Percentiles rank a stretch among this genome's conserved stretches.
Evolutionary conservation across 225 moss, liverwort and hornwort species (phyloP).

Genomic region (Marchantia paleacea): DNA sequence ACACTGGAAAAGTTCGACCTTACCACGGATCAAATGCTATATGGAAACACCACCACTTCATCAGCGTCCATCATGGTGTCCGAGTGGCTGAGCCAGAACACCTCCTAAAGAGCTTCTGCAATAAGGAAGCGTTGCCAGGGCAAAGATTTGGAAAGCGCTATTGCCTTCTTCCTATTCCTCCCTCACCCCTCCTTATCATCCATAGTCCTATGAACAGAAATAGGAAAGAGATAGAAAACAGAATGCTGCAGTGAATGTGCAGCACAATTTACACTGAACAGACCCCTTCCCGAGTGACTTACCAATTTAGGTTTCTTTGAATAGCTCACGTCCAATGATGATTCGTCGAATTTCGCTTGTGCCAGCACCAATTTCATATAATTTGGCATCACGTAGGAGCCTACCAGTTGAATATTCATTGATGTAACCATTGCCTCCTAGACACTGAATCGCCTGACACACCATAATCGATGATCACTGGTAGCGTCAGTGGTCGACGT

Average conservation of each 20-base stretch:
- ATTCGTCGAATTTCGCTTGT: conserved; percentile 98
- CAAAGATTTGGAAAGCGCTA: no score
- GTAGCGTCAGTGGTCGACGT: neutral
- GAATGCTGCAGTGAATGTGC: neutral
- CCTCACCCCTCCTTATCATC: no score
- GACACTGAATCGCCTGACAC: conserved; percentile 84
- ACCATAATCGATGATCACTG: neutral
- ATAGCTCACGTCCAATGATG: conserved; percentile 88
- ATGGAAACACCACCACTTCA: no score
- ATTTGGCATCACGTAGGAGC: conserved; percentile 91
- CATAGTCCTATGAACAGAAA: no score
- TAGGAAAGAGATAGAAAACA: no score
- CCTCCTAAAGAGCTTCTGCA: no score
- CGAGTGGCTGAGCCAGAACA: no score
- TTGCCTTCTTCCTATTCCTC: no score
- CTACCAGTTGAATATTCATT: conserved; percentile 97
- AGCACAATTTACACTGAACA: neutral
- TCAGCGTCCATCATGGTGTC: no score
- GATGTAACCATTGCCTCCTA: conserved; percentile 96
- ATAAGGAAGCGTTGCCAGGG: no score
- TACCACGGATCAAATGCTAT: no score
- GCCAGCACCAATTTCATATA: conserved; percentile 98
- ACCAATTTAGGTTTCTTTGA: conserved; percentile 58
- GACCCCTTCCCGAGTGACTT: neutral
- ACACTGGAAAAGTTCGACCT: no score